Base-by-base conservation (phyloP, 2,329 filamentous ascomycete species). In the Colletotrichum lindemuthianum region DNA sequence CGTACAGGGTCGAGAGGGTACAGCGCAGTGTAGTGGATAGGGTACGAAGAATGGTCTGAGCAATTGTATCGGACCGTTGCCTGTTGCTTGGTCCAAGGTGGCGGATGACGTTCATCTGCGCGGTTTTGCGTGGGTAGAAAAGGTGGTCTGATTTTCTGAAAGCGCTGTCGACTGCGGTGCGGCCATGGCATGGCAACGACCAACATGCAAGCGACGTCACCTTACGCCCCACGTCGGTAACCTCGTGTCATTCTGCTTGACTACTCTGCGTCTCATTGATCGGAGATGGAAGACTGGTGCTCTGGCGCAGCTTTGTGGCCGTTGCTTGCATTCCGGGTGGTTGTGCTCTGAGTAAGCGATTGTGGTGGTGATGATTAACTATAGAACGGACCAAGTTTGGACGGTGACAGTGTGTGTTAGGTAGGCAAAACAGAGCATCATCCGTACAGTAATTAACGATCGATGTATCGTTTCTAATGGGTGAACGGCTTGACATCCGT, bases 91-190 rank as follows among this genome's bases (percentile, higher is more conserved):
- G 24, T 24, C 24, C 24, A 24, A 24, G 24, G 3, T 24, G 24
- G 24, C 24, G 24, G 24, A 24, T 24, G 24, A 4, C 5, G 24
- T 24, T 24, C 24, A 24, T 52, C 39, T 61, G 15, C 15, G 59
- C 53, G 52, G 44, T 51, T 60, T 34, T 51, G 58, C 58, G 45
- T 56, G 51, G 36, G 51, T 45, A 50, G 57, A 40, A 40, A 24
- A 65, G 51, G 61, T 65, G 61, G 61, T 65, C 61, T 65, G 61
- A 65, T 60, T 52, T 65, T 61, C 36, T 50, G 58, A 56, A 49
- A 37, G 61, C 56, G 50, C 48, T 24, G 43, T 64, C 33, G 32
- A 50, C 41, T 60, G 56, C 33, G 49, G 60, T 24, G 1, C 24
- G 24, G 24, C 24, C 24, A 24, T 24, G 24, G 33, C 49, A 40